Conservation (phyloP, 192 early-diverging fungal species). For the Coemansia sp. region DNA sequence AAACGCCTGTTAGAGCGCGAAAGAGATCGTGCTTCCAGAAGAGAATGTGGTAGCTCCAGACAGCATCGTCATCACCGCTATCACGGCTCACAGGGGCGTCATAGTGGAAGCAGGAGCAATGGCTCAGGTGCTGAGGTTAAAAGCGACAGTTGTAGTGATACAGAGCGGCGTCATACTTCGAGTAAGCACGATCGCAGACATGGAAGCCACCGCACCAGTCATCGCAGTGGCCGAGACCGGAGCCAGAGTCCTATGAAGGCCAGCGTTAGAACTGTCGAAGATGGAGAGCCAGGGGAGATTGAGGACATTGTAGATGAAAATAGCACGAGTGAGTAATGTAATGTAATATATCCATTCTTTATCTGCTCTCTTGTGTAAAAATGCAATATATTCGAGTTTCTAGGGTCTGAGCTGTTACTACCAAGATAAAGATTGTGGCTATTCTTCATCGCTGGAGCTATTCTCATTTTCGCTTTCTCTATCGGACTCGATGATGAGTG, state of each 20-base stretch:
- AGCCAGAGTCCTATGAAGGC: neutral
- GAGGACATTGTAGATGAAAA: conserved; percentile 23
- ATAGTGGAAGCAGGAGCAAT: conserved; percentile 6
- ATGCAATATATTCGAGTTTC: neutral
- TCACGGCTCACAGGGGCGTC: neutral
- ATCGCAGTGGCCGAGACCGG: too few species aligned
- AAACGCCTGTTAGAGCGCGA: conserved; percentile 30
- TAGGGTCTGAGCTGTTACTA: neutral
- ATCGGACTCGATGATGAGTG: conserved; percentile 82
- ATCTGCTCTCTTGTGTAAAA: neutral
- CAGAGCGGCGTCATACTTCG: neutral
- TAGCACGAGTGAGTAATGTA: neutral
- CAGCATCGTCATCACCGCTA: neutral
- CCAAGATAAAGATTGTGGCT: neutral
- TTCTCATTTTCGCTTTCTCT: conserved; percentile 36
- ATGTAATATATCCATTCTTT: too few species aligned
- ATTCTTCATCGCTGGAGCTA: neutral
- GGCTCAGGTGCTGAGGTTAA: conserved; percentile 1
- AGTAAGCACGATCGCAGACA: neutral
- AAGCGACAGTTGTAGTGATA: conserved; percentile 3
- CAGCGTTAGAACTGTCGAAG: conserved; percentile 20
- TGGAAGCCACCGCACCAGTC: too few species aligned
- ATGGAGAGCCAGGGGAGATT: conserved; percentile 53
- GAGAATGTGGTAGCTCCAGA: conserved; percentile 4
- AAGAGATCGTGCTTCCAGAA: conserved; percentile 6